phyloP scores from a whole-genome alignment of 129 eudicot genomes.

The Artemisia annua region DNA sequence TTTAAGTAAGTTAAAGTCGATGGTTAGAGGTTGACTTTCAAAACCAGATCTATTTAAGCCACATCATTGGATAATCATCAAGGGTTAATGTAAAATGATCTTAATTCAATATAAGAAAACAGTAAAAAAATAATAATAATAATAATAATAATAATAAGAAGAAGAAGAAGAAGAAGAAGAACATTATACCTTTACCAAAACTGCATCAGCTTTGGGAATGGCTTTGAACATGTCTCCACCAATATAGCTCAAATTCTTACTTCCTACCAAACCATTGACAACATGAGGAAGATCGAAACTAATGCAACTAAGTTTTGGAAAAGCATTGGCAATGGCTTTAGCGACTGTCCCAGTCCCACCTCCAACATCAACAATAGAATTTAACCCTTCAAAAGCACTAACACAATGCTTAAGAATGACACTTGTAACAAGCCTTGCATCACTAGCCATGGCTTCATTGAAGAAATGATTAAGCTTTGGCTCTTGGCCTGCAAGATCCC shows the following conservation, averaged over 20 bases:
- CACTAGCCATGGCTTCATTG: conserved; percentile 40
- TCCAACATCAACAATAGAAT: conserved; percentile 38
- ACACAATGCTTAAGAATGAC: conserved; percentile 13
- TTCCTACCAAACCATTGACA: conserved; percentile 16
- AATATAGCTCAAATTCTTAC: conserved; percentile 23
- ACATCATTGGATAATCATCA: too few relatives aligned
- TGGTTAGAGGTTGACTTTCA: too few relatives aligned
- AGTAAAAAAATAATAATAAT: too few relatives aligned
- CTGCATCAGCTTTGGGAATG: conserved; percentile 25
- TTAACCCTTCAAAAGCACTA: conserved; percentile 22
- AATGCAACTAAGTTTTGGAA: conserved; percentile 15
- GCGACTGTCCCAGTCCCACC: conserved; percentile 39
- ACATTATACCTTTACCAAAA: conserved; percentile 20
- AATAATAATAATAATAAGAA: neutral
- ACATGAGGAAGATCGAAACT: conserved; percentile 39
- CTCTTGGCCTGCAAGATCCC: conserved; percentile 15
- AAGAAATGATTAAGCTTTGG: conserved; percentile 24
- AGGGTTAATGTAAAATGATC: neutral
- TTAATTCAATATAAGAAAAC: too few relatives aligned
- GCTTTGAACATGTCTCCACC: conserved; percentile 26
- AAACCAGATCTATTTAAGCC: too few relatives aligned
- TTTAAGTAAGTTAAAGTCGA: too few relatives aligned
- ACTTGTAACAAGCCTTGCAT: conserved; percentile 27
- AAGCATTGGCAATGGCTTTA: conserved; percentile 17
- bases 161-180: neutral